A percentile compares a stretch with the other conserved stretches of the same genome.
Conservation (phyloP, 2,329 filamentous ascomycete species). For the Alternaria metachromatica region DNA sequence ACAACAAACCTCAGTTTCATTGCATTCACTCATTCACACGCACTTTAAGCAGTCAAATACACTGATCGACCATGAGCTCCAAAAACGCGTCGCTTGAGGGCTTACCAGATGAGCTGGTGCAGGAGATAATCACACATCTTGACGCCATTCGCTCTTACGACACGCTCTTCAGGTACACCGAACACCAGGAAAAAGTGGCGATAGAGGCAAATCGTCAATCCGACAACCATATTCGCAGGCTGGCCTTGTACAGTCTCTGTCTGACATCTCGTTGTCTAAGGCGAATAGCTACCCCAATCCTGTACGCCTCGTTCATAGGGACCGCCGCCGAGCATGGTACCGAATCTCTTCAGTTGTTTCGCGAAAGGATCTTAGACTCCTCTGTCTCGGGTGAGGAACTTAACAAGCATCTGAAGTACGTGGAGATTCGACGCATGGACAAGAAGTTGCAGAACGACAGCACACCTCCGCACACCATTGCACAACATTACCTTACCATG, state of each 20-base stretch:
- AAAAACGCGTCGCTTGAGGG: neutral
- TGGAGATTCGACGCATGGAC: conserved; percentile 36
- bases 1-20: neutral
- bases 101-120: conserved; percentile 34
- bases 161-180: conserved; percentile 18
- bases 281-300: conserved; percentile 23
- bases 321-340: conserved; percentile 23
- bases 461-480: neutral
- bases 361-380: conserved; percentile 15
- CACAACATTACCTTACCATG: conserved; percentile 23
- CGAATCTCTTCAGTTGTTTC: conserved; percentile 21
- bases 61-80: neutral
- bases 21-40: neutral
- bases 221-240: conserved; percentile 28
- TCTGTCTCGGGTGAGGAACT: neutral
- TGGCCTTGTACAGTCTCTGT: conserved; percentile 25
- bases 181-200: neutral
- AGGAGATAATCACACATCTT: conserved; percentile 23
- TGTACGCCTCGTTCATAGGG: conserved; percentile 34
- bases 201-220: conserved; percentile 28
- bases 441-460: neutral
- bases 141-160: conserved; percentile 27
- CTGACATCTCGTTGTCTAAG: conserved; percentile 26
- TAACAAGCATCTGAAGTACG: conserved; percentile 22
- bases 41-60: too few relatives aligned